These are phyloP conservation scores for Boletellus ananas DNA, from an alignment of 768 basidiomycete genomes.

Conservation along the genomic window DNA sequence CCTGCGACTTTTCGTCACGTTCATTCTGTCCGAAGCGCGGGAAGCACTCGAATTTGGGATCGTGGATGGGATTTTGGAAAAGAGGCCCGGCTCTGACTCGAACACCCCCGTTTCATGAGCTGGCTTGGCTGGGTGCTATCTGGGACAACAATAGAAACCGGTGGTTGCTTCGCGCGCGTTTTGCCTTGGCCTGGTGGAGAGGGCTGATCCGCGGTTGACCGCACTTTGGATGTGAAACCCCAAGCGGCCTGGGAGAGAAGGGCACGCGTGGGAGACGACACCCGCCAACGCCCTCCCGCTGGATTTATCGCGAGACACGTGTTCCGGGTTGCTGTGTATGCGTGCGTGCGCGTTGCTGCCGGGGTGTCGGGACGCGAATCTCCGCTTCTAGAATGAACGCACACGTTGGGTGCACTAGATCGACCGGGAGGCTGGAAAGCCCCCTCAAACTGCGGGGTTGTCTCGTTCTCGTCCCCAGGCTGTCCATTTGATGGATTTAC, in stretches of 20 bases:
- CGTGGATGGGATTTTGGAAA: conserved; percentile 88
- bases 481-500: conserved; percentile 18
- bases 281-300: conserved; percentile 16
- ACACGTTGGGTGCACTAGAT: conserved; percentile 19
- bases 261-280: conserved; percentile 11
- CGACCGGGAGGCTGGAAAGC: conserved; percentile 12
- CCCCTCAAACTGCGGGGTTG: conserved; percentile 32
- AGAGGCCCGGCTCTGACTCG: conserved; percentile 55
- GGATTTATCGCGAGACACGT: conserved; percentile 18
- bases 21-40: conserved; percentile 50
- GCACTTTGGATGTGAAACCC: conserved; percentile 2
- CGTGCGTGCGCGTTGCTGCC: not conserved
- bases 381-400: conserved; percentile 15
- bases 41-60: conserved; percentile 91
- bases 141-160: conserved; percentile 9
- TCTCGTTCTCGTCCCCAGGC: conserved; percentile 5
- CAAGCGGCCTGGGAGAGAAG: conserved; percentile 11
- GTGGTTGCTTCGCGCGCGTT: conserved; percentile 8
- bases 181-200: conserved; percentile 1
- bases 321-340: conserved; percentile 15
- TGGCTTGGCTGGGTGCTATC: not conserved
- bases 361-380: conserved; percentile 11
- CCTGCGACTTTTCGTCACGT: conserved; percentile 16
- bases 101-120: conserved; percentile 21
- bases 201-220: not conserved